Base-by-base conservation (phyloP, 2,329 filamentous ascomycete genomes). In the Aspergillus pseudotamarii region DNA sequence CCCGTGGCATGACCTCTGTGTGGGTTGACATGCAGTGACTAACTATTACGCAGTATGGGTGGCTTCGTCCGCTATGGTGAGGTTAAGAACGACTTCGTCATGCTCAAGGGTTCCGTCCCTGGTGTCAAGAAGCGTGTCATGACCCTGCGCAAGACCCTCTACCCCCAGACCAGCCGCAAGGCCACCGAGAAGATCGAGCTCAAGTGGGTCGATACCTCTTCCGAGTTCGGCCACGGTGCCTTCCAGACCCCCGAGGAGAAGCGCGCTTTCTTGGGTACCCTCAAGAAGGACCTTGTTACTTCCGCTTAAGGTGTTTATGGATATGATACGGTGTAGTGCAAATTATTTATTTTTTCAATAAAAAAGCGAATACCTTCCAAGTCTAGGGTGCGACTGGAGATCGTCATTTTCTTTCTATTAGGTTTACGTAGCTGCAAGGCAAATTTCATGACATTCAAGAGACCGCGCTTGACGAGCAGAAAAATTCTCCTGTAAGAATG, bases 151-250 rank as follows among this genome's bases (percentile, higher is more conserved):
- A 99, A 98, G 89, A 96, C 94, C 74, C 95, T 99, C 89, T 98
- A 95, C 89, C 88, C 86, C 68, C 95, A 99, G 89, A 98, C 94
- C 76, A 97, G 91, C 80, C 89, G 95, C 81, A 93, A 91, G 83
- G 92, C 95, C 62, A 88, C 97, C 79, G 95, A 99, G 91, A 98
- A 99, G 92, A 92, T 98, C 82, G 92, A 94, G 80, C 92, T 99
- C 87, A 99, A 99, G 87, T 99, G 95, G 95, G 99, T 99, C 91
- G 95, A 99, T 80, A 99, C 95, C 77, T 97, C 94, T 68, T 97
- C 94, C 86, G 96, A 99, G 89, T 99, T 99, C 84, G 95, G 95
- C 84, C 95, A 99, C 87, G 95, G 95, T 89, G 94, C 93, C 79
- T 99, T 96, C 93, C 95, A 99, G 88, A 99, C 95, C 70, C 86